phyloP scores from a whole-genome alignment of 2,329 filamentous ascomycete species.

The Colletotrichum camelliae region DNA sequence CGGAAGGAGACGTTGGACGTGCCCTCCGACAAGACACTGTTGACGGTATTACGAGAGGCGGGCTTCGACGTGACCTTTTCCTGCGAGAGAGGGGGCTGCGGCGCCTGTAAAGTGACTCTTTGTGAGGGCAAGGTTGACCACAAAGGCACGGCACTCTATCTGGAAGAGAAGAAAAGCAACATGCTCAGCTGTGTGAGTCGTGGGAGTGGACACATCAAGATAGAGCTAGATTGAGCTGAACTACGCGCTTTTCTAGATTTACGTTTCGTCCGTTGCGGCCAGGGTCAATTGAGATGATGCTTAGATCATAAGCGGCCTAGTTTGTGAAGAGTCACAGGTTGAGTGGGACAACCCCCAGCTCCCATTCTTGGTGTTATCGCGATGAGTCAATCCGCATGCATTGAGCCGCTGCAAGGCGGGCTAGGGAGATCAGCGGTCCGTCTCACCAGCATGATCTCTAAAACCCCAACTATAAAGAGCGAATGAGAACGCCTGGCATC shows the following conservation, averaged over 20 bases:
- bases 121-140: background rate
- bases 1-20: background rate
- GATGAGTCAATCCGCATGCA: background rate
- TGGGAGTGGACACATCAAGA: background rate
- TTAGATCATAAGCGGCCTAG: background rate
- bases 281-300: background rate
- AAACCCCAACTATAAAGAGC: background rate
- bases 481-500: background rate
- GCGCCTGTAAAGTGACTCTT: background rate
- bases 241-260: background rate
- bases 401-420: background rate
- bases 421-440: background rate
- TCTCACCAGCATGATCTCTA: background rate
- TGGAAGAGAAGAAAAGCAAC: background rate
- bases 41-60: background rate
- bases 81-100: background rate
- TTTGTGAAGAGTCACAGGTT: background rate
- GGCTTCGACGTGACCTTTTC: background rate
- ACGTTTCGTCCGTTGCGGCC: background rate
- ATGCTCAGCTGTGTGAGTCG: background rate
- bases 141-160: background rate
- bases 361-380: background rate
- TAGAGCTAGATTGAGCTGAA: background rate
- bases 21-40: background rate
- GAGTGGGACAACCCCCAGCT: background rate